phyloP scores from a whole-genome alignment of 2,329 filamentous ascomycete species.

The Emericellopsis cladophorae region DNA sequence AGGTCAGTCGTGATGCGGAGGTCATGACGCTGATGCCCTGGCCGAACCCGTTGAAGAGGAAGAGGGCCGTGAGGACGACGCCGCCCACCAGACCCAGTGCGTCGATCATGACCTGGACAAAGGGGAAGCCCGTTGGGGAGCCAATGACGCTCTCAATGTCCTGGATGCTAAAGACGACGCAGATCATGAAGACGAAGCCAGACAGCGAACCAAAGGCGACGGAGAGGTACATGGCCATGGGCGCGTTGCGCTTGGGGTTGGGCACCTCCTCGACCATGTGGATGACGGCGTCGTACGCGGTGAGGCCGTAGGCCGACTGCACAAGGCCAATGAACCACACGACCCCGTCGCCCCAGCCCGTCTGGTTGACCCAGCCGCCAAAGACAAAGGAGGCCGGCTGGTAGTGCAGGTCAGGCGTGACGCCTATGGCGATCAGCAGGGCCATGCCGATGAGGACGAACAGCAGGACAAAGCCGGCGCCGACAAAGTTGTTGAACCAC shows the following conservation, averaged over 20 bases:
- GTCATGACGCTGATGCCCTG: constrained; percentile 30
- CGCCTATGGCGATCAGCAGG: constrained; percentile 31
- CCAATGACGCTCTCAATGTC: constrained; percentile 19
- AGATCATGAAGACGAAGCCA: constrained; percentile 28
- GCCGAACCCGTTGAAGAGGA: constrained; percentile 34
- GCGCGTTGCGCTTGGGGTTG: constrained; percentile 26
- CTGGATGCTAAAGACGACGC: constrained; percentile 28
- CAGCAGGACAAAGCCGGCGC: constrained; percentile 28
- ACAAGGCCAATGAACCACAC: constrained; percentile 36
- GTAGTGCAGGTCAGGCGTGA: constrained; percentile 21
- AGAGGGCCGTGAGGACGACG: constrained; percentile 25
- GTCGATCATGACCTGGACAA: constrained; percentile 24
- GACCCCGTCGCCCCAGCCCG: constrained; percentile 30
- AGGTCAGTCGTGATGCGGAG: constrained; percentile 27
- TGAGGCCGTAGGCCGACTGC: constrained; percentile 34
- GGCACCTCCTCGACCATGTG: constrained; percentile 37
- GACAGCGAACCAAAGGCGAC: constrained; percentile 24
- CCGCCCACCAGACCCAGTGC: constrained; percentile 9
- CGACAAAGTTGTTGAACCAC: constrained; percentile 35
- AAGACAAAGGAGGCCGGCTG: constrained; percentile 31
- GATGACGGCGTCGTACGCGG: constrained; percentile 35
- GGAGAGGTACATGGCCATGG: constrained; percentile 29
- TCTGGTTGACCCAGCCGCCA: constrained; percentile 17
- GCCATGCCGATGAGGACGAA: constrained; percentile 31
- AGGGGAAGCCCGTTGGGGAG: constrained; percentile 19